A percentile compares a stretch with the other conserved stretches of the same genome.
Conservation (phyloP, 352 stramenopile genomes). For the Globisporangium spinosum region DNA sequence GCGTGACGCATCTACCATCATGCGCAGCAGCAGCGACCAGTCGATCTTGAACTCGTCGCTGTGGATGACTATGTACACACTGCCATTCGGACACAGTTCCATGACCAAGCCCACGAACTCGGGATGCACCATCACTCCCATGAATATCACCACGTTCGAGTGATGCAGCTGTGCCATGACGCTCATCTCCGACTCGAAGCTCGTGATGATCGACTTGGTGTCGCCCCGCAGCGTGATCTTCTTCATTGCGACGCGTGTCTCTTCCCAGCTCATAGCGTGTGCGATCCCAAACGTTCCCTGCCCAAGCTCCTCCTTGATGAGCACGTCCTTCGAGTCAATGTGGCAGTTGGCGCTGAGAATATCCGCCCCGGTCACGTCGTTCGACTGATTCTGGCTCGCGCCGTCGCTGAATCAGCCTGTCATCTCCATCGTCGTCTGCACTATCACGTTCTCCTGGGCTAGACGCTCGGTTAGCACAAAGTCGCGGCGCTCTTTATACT, state of each 20-base stretch:
- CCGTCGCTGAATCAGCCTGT: constrained; percentile 83
- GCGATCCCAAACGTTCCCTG: constrained; percentile 75
- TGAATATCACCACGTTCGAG: constrained; percentile 89
- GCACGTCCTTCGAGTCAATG: constrained; percentile 80
- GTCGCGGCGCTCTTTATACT: constrained; percentile 85
- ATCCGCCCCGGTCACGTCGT: constrained; percentile 37
- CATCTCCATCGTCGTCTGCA: constrained; percentile 90
- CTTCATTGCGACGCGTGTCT: constrained; percentile 79
- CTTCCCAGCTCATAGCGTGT: constrained; percentile 77
- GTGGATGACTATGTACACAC: constrained; percentile 82
- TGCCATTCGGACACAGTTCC: constrained; percentile 85
- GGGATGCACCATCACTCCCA: constrained; percentile 87
- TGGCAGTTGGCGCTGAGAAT: constrained; percentile 80
- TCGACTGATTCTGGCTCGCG: constrained; percentile 46
- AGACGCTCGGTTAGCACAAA: constrained; percentile 79
- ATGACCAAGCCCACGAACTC: constrained; percentile 87
- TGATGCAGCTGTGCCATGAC: constrained; percentile 83
- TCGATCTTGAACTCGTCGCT: constrained; percentile 74
- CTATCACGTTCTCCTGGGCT: constrained; percentile 83
- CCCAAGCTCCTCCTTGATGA: constrained; percentile 75
- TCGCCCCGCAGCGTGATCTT: constrained; percentile 81
- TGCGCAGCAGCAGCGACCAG: constrained; percentile 82
- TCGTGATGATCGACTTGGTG: constrained; percentile 79
- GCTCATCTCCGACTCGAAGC: constrained; percentile 74
- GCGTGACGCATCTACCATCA: constrained; percentile 84